Percentiles rank a stretch among this genome's conserved stretches.
Conservation (phyloP, 2,329 filamentous ascomycete species). For the Ophiostoma perfectum region DNA sequence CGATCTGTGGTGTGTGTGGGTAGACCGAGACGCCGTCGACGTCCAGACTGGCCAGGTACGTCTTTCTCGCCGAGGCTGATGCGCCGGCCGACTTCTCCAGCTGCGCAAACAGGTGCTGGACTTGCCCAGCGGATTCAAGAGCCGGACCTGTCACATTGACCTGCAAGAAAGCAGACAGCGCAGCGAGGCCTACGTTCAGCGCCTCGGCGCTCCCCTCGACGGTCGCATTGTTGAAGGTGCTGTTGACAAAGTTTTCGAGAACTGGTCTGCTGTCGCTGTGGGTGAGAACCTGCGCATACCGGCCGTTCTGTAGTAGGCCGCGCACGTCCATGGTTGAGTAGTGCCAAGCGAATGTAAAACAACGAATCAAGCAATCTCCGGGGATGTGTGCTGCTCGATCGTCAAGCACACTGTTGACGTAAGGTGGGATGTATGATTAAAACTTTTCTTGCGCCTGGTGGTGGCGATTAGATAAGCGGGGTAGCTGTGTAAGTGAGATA, state of each 20-base stretch:
- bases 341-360: no score
- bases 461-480: slow-evolving; percentile 24
- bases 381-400: background rate
- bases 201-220: background rate
- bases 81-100: slow-evolving; percentile 26
- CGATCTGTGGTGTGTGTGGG: slow-evolving; percentile 72
- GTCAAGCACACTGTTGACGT: background rate
- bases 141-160: slow-evolving; percentile 83
- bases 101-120: slow-evolving; percentile 36
- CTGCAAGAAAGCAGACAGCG: slow-evolving; percentile 75
- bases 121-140: slow-evolving; percentile 39
- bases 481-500: slow-evolving; percentile 7
- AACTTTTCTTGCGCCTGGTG: slow-evolving; percentile 20
- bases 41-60: slow-evolving; percentile 64
- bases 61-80: slow-evolving; percentile 42
- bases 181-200: slow-evolving; percentile 55
- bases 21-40: slow-evolving; percentile 86
- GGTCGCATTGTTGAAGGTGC: background rate
- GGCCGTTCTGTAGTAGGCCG: slow-evolving; percentile 15
- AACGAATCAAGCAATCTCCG: background rate
- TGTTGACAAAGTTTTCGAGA: slow-evolving; percentile 21
- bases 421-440: slow-evolving; percentile 17
- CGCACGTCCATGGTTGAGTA: slow-evolving; percentile 20
- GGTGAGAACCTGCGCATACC: slow-evolving; percentile 21
- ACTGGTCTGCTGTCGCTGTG: slow-evolving; percentile 8